Conservation (phyloP, 1,284 basidiomycete species). For the Neotropicomus parvogracilis region DNA sequence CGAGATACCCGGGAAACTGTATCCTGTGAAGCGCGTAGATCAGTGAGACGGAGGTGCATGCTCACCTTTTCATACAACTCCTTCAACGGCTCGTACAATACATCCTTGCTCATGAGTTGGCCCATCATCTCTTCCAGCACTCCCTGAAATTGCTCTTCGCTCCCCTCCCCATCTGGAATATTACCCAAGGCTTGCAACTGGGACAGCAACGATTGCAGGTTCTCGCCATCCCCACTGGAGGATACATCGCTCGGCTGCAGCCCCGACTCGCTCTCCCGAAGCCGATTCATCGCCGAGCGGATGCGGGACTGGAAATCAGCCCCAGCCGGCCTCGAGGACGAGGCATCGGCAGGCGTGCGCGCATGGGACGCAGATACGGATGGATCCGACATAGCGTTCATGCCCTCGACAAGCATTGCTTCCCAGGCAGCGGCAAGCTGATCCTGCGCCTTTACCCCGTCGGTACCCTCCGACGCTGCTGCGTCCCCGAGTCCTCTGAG, state of each 20-base stretch:
- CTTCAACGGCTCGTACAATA: slow-evolving; percentile 91
- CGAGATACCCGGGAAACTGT: slow-evolving; percentile 75
- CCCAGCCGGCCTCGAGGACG: slow-evolving; percentile 21
- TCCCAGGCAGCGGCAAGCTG: slow-evolving; percentile 70
- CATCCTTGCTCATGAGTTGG: slow-evolving; percentile 90
- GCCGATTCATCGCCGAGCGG: slow-evolving; percentile 68
- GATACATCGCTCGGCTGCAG: slow-evolving; percentile 33
- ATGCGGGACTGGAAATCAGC: slow-evolving; percentile 31
- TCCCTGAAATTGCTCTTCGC: slow-evolving; percentile 33
- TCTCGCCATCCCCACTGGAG: slow-evolving; percentile 27
- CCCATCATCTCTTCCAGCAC: slow-evolving; percentile 83
- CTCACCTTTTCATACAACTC: slow-evolving; percentile 81
- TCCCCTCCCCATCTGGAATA: slow-evolving; percentile 32
- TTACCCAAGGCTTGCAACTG: slow-evolving; percentile 38
- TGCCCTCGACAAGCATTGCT: slow-evolving; percentile 67
- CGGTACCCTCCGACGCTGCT: slow-evolving; percentile 17
- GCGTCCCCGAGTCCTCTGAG: slow-evolving; percentile 61
- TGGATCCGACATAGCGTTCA: slow-evolving; percentile 47
- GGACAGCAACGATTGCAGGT: slow-evolving; percentile 49
- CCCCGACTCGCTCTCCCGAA: slow-evolving; percentile 69
- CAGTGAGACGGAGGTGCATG: neutral
- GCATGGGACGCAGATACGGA: slow-evolving; percentile 22
- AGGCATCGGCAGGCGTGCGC: neutral
- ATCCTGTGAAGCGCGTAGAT: neutral
- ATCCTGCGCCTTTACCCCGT: slow-evolving; percentile 34